Base-by-base conservation (phyloP, 805 yeast genomes). In the Wickerhamomyces rabaulensis region DNA sequence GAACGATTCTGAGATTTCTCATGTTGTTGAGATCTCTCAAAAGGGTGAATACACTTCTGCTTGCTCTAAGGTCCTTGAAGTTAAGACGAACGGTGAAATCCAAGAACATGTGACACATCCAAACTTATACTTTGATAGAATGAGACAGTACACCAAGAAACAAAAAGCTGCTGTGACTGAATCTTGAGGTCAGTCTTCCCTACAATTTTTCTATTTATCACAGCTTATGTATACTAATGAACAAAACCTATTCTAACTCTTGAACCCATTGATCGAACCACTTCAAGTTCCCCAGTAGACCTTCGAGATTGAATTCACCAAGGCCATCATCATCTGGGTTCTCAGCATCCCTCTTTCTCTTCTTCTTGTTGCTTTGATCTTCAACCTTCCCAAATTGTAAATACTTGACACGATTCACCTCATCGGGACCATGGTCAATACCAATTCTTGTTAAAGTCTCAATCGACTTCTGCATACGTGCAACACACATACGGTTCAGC, bases 51-150 rank as follows among this genome's bases (percentile, higher is more conserved):
- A 79, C 62, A 89, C 92, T 21, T 74, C 81, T 36, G 97, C 98
- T 0, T 91, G 97, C 63, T 84, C 97, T 0, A 77, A 87, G 59
- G 96, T 88, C 3, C 87, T 88, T 65, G 97, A 91, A 58, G 64
- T 79, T 16, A 77, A 88, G 26, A 84, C 81, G 56, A 71, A 71
- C 46, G 72, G 73, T 49, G 64, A 74, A 44, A 56, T 70, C 22
- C 54, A 60, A 37, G 60, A 66, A 42, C 55, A 61, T 44, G 63
- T 92, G 46, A 78, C 78, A 16, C 96, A 90, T 68, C 98, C 99
- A 6, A 90, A 91, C 60, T 74, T 84, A 51, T 94, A 90, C 66
- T 92, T 84, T 62, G 92, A 86, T 52, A 74, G 95, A 56, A 80
- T 87, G 23, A 70, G 84, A 52, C 80, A 80, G 52, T 66, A 80